A percentile compares a stretch with the other conserved stretches of the same genome.
phyloP scores from a whole-genome alignment of 1,284 basidiomycete species.

The Sporisorium graminicola region DNA sequence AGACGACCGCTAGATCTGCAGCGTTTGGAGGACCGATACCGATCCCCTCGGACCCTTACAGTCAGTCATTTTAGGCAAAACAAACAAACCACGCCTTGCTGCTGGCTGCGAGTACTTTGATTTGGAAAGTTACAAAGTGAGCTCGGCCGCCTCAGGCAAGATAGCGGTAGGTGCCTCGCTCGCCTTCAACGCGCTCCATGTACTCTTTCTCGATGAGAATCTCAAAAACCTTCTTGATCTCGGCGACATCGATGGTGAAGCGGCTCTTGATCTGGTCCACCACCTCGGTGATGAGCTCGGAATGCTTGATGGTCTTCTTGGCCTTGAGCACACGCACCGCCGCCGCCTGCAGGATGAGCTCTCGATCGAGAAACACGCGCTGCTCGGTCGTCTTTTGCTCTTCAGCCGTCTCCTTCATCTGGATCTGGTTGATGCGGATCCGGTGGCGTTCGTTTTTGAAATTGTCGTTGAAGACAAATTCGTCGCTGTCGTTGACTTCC shows the following conservation, averaged over 20 bases:
- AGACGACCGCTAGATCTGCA: not conserved
- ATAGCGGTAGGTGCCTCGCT: conserved; percentile 65
- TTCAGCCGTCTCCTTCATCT: conserved; percentile 89
- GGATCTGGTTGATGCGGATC: conserved; percentile 95
- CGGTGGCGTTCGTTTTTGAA: conserved; percentile 84
- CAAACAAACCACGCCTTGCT: not conserved
- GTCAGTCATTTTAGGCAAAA: not conserved
- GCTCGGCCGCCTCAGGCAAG: conserved; percentile 47
- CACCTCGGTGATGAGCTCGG: conserved; percentile 63
- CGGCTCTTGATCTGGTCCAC: conserved; percentile 62
- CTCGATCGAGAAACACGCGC: conserved; percentile 87
- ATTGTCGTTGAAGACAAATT: conserved; percentile 83
- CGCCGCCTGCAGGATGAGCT: conserved; percentile 87
- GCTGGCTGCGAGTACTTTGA: not conserved
- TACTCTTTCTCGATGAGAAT: conserved; percentile 67
- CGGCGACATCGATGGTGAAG: conserved; percentile 62
- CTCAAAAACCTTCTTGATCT: conserved; percentile 69
- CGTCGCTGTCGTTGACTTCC: conserved; percentile 82
- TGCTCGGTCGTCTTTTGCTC: conserved; percentile 86
- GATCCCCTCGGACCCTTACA: conserved; percentile 2
- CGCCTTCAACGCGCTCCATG: conserved; percentile 66
- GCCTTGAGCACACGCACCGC: conserved; percentile 73
- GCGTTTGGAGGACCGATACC: not conserved
- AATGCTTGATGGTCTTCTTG: conserved; percentile 62
- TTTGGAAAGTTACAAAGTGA: not conserved